Evolutionary conservation across 257 asterid genomes (phyloP), one percentile per base, ranked within the genome.

Genomic region (Thymus mandschuricus): DNA sequence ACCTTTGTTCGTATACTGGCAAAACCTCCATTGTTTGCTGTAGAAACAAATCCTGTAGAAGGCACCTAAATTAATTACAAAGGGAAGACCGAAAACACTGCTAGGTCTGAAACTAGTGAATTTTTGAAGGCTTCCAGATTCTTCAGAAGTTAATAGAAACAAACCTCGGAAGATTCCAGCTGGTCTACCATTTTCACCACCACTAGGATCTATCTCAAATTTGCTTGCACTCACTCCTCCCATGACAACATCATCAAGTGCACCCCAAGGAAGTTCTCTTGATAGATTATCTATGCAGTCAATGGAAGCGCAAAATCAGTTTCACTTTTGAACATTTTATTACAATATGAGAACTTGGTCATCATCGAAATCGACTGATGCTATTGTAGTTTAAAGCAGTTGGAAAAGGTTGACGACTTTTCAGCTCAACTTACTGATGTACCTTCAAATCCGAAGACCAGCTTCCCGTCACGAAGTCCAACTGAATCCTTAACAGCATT

Each of bases 231-330:
- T 94, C 75, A 94, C 97, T 68, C 99, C 99, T 78, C 99, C 99
- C 99, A 94, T 94, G 74, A 94, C 99, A 75, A 94, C 95, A 82
- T 94, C 99, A 81, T 94, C 99, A 81, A 94, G 79, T 6, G 97
- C 87, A 69, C 99, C 99, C 99, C 99, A 94, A 30, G 89, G 76
- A 80, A 91, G 85, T 64, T 92, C 96, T 82, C 83, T 82, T 31
- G 88, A 83, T 65, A 78, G 76, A 69, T 75, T 86, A 54, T 76
- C 97, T 91, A 90, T 65, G 75, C 59, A 64, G 65, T 30, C 60
- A 8, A 75, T 30, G 64, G 60, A 61, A 66, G 43, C 66, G 6
- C 31, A 6, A 0, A 21, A n/a, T 28, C 49, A 13, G 55, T 15
- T 15, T 51, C 21, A 51, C 21, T 51, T 51, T 1, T 15, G 68